These are phyloP conservation scores for Coelastrella sp. DNA, from an alignment of 139 green algal genomes.

Conservation along the genomic window DNA sequence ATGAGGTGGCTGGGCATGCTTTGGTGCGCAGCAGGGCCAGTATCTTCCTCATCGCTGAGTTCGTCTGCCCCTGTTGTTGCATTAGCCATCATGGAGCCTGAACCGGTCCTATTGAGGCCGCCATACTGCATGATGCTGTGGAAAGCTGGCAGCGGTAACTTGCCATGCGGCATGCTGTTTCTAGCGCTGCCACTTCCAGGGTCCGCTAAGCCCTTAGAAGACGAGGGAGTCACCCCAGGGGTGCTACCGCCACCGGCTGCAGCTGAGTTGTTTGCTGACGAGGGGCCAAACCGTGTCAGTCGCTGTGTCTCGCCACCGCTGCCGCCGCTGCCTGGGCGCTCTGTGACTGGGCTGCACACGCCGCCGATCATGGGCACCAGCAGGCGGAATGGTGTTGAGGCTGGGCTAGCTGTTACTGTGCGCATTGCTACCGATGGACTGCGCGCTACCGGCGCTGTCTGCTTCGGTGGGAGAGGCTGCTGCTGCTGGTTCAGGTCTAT, in stretches of 20 bases:
- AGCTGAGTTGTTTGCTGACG: background rate
- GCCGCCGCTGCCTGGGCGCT: slow-evolving; percentile 4
- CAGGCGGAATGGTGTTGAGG: background rate
- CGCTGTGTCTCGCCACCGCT: background rate
- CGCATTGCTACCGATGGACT: background rate
- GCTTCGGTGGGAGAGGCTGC: background rate
- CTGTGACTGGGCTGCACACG: slow-evolving; percentile 6
- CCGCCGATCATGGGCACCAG: background rate
- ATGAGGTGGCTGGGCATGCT: background rate
- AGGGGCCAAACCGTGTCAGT: background rate
- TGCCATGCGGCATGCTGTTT: background rate
- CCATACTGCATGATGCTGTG: too few relatives aligned
- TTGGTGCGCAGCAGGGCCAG: background rate
- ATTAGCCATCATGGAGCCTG: too few relatives aligned
- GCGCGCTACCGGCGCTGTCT: background rate
- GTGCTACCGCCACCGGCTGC: background rate
- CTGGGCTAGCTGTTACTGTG: background rate
- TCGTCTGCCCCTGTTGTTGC: background rate
- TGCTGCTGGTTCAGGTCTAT: slow-evolving; percentile 13
- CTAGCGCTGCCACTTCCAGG: too few relatives aligned
- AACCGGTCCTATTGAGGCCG: too few relatives aligned
- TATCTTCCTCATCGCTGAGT: background rate
- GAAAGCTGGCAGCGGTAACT: background rate
- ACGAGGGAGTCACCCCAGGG: background rate
- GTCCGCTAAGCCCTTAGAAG: too few relatives aligned